A percentile compares a stretch with the other conserved stretches of the same genome.
Evolutionary conservation across 23 red algal species (phyloP).

Genomic region (Pyropia yezoensis): DNA sequence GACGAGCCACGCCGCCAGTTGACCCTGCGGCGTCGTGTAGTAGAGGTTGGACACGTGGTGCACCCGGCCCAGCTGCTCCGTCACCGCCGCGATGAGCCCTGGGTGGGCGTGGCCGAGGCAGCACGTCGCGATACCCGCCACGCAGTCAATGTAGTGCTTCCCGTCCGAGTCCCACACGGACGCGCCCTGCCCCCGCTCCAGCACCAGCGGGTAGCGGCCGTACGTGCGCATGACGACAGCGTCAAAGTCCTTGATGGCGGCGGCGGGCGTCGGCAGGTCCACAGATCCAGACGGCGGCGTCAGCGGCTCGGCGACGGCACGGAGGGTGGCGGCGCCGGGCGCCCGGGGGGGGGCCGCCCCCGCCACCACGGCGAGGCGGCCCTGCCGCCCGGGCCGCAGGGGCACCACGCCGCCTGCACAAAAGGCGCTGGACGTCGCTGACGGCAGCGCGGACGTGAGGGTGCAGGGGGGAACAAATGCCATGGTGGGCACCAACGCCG

Average conservation of each 20-base stretch:
- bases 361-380: too few species aligned
- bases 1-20: conserved; percentile 77
- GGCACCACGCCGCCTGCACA: too few species aligned
- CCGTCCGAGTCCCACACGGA: conserved; percentile 53
- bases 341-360: too few species aligned
- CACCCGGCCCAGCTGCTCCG: conserved; percentile 39
- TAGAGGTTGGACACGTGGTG: conserved; percentile 89
- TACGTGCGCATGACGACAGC: conserved; percentile 85
- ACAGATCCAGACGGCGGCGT: too few species aligned
- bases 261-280: too few species aligned
- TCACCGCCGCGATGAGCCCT: conserved; percentile 40
- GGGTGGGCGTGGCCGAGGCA: conserved; percentile 79
- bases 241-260: conserved; percentile 31
- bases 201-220: conserved; percentile 41
- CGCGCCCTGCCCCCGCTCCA: conserved; percentile 55
- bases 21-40: conserved; percentile 74
- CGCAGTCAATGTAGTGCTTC: conserved; percentile 72
- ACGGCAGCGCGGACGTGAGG: too few species aligned
- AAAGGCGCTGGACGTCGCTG: too few species aligned
- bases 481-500: too few species aligned
- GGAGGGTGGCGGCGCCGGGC: too few species aligned
- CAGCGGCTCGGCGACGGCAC: too few species aligned
- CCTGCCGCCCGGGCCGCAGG: too few species aligned
- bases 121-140: conserved; percentile 95
- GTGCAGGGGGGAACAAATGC: too few species aligned